phyloP scores from a whole-genome alignment of 2,329 filamentous ascomycete genomes.

The Helminthosporium solani region DNA sequence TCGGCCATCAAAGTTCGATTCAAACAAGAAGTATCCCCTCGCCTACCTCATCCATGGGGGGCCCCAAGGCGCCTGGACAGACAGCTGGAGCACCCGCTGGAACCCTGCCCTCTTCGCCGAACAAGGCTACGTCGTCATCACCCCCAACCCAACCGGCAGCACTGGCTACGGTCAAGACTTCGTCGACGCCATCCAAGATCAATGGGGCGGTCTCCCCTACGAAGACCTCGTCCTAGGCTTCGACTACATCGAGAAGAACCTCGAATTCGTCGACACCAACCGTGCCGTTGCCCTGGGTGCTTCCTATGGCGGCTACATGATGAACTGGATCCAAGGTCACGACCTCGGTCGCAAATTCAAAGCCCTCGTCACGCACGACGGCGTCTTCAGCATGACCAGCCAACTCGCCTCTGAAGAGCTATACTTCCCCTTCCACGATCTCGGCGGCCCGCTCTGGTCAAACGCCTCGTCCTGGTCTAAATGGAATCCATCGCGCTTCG shows the following conservation, averaged over 20 bases:
- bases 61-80: constrained; percentile 73
- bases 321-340: constrained; percentile 87
- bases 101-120: constrained; percentile 85
- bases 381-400: constrained; percentile 67
- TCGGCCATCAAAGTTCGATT: constrained; percentile 64
- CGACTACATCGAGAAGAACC: constrained; percentile 67
- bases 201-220: constrained; percentile 87
- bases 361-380: constrained; percentile 85
- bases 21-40: constrained; percentile 72
- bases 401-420: constrained; percentile 54
- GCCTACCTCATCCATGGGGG: constrained; percentile 81
- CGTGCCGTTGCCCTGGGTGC: constrained; percentile 74
- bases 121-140: constrained; percentile 80
- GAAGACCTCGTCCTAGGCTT: constrained; percentile 77
- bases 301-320: constrained; percentile 48
- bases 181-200: constrained; percentile 70
- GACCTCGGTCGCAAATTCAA: constrained; percentile 80
- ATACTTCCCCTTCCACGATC: constrained; percentile 54
- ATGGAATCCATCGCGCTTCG: constrained; percentile 60
- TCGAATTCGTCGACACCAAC: constrained; percentile 67
- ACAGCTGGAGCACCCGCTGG: constrained; percentile 80
- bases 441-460: constrained; percentile 38
- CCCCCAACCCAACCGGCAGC: constrained; percentile 80
- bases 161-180: constrained; percentile 80
- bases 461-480: constrained; percentile 52